Evolutionary conservation across 169 alveolate species (phyloP), one percentile per base, ranked within the genome.

Genomic region (Plasmodium reichenowi): DNA sequence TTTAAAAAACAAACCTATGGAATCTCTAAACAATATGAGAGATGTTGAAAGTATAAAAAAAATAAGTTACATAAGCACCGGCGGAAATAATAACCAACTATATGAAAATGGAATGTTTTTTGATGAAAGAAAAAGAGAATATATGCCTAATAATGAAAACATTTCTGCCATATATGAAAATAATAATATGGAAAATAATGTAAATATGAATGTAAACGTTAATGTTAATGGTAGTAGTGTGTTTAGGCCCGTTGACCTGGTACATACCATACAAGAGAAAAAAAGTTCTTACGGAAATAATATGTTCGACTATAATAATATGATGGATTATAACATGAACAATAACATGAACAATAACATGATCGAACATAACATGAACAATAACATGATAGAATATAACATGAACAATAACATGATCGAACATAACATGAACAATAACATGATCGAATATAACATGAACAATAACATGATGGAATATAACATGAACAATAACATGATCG

Each of bases 1-100:
- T 56, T 63, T 59, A 17, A 74, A 60, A 20, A 26, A 15, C 22
- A 64, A 64, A 52, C 89, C 64, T 38, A 76, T 76, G 89, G 76
- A 70, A 47, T 24, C 75, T 54, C 10, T 54, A 26, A 62, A 64
- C 15, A 45, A n/a, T 20, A 45, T 64, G 22, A 64, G 45, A 43
- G 75, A 64, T 17, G 67, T 48, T 20, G 76, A 64, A 67, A 76
- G 58, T 32, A 56, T 68, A 63, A 76, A 70, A 8, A 70, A 59
- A 50, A 13, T 29, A 29, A 52, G 43, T 54, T 76, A 76, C 62
- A 64, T 45, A 20, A 64, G 32, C 15, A 59, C 63, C 3, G 10
- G 32, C 24, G 78, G 29, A 24, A 70, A 24, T 32, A 56, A 20
- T 6, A n/a, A 32, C 20, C 9, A 32, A 32, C 45, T 32, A 32